These are phyloP conservation scores for Curvularia hawaiiensis DNA, from an alignment of 2,329 filamentous ascomycete genomes.

Conservation along the genomic window DNA sequence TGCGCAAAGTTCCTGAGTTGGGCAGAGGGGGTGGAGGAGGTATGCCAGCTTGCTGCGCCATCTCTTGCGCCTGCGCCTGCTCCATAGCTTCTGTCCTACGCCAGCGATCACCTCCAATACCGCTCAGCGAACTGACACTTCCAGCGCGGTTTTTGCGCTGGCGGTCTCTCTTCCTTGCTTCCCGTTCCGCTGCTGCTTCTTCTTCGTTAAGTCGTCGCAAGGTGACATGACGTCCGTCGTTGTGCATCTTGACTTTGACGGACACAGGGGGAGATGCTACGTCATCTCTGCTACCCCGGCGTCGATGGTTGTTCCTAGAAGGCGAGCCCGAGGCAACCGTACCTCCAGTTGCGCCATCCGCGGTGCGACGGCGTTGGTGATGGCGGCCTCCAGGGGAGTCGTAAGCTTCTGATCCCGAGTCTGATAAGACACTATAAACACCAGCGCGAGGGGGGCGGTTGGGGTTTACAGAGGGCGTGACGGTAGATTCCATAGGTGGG, in stretches of 20 bases:
- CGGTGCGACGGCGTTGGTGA: slow-evolving; percentile 40
- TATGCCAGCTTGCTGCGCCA: slow-evolving; percentile 27
- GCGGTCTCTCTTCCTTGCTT: slow-evolving; percentile 58
- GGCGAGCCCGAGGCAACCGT: slow-evolving; percentile 38
- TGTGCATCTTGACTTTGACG: slow-evolving; percentile 69
- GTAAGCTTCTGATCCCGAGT: slow-evolving; percentile 50
- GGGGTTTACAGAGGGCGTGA: slow-evolving; percentile 37
- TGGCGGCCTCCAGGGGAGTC: slow-evolving; percentile 44
- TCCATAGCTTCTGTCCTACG: slow-evolving; percentile 47
- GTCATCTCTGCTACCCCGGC: slow-evolving; percentile 46
- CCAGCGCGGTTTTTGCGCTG: slow-evolving; percentile 45
- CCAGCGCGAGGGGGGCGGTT: slow-evolving; percentile 45
- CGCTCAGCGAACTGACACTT: slow-evolving; percentile 48
- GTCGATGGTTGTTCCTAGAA: slow-evolving; percentile 32
- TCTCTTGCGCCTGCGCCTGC: slow-evolving; percentile 41
- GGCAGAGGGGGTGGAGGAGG: slow-evolving; percentile 34
- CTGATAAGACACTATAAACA: slow-evolving; percentile 45
- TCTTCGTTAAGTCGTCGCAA: slow-evolving; percentile 65
- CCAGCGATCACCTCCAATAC: slow-evolving; percentile 46
- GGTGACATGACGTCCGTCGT: slow-evolving; percentile 67
- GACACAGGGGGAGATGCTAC: slow-evolving; percentile 64
- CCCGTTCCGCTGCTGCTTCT: slow-evolving; percentile 65
- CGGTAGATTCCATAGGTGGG: slow-evolving; percentile 35
- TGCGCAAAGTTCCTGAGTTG: slow-evolving; percentile 32
- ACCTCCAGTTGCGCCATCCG: slow-evolving; percentile 33